Conservation (phyloP, 2,329 filamentous ascomycete genomes). For the Drechslerella coelobrocha region DNA sequence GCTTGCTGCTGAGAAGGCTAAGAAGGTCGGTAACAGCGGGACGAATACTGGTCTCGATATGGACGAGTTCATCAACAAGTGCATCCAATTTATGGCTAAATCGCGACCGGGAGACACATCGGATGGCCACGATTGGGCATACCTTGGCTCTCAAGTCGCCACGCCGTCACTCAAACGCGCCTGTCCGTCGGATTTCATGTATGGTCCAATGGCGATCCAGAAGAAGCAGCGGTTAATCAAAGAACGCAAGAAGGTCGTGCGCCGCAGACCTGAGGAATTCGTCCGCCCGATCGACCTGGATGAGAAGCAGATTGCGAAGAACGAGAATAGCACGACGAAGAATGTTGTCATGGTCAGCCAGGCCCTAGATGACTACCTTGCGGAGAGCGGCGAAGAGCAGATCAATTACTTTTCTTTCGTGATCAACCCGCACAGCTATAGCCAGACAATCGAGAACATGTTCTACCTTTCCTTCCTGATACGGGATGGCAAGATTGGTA, state of each 20-base stretch:
- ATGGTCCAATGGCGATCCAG: slow-evolving; percentile 86
- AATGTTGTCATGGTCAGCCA: slow-evolving; percentile 65
- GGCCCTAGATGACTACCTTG: slow-evolving; percentile 62
- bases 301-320: slow-evolving; percentile 74
- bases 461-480: slow-evolving; percentile 97
- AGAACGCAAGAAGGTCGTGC: slow-evolving; percentile 74
- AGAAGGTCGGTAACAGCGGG: slow-evolving; percentile 31
- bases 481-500: slow-evolving; percentile 77
- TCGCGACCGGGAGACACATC: slow-evolving; percentile 75
- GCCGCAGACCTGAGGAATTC: slow-evolving; percentile 71
- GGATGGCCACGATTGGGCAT: slow-evolving; percentile 77
- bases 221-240: slow-evolving; percentile 76
- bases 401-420: slow-evolving; percentile 85
- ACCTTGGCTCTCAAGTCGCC: slow-evolving; percentile 68
- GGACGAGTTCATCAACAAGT: slow-evolving; percentile 51
- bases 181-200: slow-evolving; percentile 80
- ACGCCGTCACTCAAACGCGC: slow-evolving; percentile 61
- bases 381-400: slow-evolving; percentile 61
- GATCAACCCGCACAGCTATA: slow-evolving; percentile 87
- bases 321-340: slow-evolving; percentile 78
- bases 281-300: slow-evolving; percentile 79
- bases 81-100: slow-evolving; percentile 75
- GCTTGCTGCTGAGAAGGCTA: slow-evolving; percentile 42
- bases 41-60: slow-evolving; percentile 52
- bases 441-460: slow-evolving; percentile 93